These are phyloP conservation scores for Helenozyma baotianmanensis DNA, from an alignment of 805 yeast species.

Conservation along the genomic window DNA sequence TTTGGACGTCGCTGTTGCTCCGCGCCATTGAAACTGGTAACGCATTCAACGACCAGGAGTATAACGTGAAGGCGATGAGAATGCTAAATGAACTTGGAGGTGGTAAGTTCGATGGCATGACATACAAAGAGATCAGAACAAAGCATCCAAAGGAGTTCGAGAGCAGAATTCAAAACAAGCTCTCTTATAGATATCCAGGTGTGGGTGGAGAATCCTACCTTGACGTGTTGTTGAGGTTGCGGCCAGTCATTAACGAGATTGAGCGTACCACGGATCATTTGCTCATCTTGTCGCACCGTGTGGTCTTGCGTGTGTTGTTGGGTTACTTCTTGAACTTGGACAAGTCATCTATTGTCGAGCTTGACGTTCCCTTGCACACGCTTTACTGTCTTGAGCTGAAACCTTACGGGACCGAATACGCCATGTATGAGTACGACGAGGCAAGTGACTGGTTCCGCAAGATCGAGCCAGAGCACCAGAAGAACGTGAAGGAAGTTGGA, in stretches of 20 bases:
- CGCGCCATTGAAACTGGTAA: slow-evolving; percentile 77
- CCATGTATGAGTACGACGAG: slow-evolving; percentile 83
- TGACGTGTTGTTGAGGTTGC: slow-evolving; percentile 85
- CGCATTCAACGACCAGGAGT: slow-evolving; percentile 67
- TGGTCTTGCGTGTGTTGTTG: slow-evolving; percentile 78
- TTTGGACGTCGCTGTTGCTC: slow-evolving; percentile 86
- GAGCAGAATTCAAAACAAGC: slow-evolving; percentile 69
- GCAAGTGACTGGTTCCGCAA: slow-evolving; percentile 69
- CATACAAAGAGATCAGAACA: slow-evolving; percentile 78
- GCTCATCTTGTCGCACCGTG: slow-evolving; percentile 81
- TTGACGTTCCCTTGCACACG: slow-evolving; percentile 91
- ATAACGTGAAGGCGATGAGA: slow-evolving; percentile 80
- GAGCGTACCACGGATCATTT: slow-evolving; percentile 89
- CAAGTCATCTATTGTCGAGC: slow-evolving; percentile 74
- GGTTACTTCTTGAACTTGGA: slow-evolving; percentile 87
- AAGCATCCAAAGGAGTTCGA: slow-evolving; percentile 74
- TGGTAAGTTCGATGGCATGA: slow-evolving; percentile 88
- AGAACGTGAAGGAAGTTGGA: slow-evolving; percentile 65
- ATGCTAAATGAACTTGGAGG: slow-evolving; percentile 94
- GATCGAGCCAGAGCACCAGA: slow-evolving; percentile 51
- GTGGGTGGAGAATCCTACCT: slow-evolving; percentile 95
- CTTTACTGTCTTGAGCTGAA: slow-evolving; percentile 86
- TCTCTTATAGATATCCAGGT: slow-evolving; percentile 90
- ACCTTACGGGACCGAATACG: slow-evolving; percentile 95
- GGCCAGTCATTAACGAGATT: slow-evolving; percentile 87